phyloP scores from a whole-genome alignment of 1,284 basidiomycete species.

The Pseudozyma pruni region DNA sequence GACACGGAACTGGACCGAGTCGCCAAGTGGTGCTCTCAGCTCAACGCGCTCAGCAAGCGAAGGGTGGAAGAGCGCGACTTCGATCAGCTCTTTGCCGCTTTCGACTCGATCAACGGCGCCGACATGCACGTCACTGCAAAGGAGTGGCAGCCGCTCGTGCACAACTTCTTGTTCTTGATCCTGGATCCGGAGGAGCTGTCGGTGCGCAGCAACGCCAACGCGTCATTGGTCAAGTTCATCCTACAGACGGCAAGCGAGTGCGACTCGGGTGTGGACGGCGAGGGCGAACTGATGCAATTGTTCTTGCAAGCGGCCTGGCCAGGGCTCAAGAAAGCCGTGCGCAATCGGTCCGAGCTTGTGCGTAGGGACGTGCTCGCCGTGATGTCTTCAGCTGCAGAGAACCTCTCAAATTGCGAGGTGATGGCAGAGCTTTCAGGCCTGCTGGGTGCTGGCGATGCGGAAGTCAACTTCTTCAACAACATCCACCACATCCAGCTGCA shows the following conservation, averaged over 20 bases:
- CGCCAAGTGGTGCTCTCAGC: slow-evolving; percentile 58
- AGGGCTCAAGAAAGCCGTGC: slow-evolving; percentile 82
- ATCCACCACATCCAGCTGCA: slow-evolving; percentile 94
- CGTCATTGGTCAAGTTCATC: slow-evolving; percentile 81
- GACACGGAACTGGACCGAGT: slow-evolving; percentile 48
- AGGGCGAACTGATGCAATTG: slow-evolving; percentile 57
- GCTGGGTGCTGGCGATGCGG: slow-evolving; percentile 89
- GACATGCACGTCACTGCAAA: slow-evolving; percentile 69
- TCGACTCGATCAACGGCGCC: slow-evolving; percentile 78
- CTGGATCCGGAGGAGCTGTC: slow-evolving; percentile 90
- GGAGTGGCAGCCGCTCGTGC: slow-evolving; percentile 86
- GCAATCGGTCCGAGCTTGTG: slow-evolving; percentile 86
- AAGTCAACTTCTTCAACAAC: slow-evolving; percentile 97
- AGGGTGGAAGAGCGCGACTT: slow-evolving; percentile 93
- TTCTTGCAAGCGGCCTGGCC: slow-evolving; percentile 81
- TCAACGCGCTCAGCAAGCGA: slow-evolving; percentile 87
- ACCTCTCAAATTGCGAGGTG: slow-evolving; percentile 71
- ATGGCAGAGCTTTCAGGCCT: slow-evolving; percentile 83
- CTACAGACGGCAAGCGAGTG: slow-evolving; percentile 31
- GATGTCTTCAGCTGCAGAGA: slow-evolving; percentile 78
- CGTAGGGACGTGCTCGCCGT: slow-evolving; percentile 85
- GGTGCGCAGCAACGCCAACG: slow-evolving; percentile 83
- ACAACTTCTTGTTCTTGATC: slow-evolving; percentile 86
- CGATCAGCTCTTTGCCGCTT: slow-evolving; percentile 83
- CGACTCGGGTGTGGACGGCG: slow-evolving; percentile 19